phyloP scores from a whole-genome alignment of 768 basidiomycete species.

The Chalciporus chontae region DNA sequence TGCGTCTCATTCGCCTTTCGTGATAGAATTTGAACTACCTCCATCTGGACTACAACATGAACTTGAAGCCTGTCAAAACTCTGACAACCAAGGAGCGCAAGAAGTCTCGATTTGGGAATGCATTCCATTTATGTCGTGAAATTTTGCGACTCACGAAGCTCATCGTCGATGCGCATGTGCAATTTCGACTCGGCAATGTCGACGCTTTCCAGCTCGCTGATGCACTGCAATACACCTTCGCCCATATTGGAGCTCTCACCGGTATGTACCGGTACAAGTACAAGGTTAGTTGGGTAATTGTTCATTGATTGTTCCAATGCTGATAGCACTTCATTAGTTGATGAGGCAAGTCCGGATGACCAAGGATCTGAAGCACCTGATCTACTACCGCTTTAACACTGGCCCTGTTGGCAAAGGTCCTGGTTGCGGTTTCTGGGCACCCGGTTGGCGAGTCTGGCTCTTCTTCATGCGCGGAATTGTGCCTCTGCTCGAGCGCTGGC shows the following conservation, averaged over 20 bases:
- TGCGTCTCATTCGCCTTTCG: background rate
- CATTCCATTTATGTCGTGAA: slow-evolving; percentile 97
- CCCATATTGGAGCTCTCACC: slow-evolving; percentile 94
- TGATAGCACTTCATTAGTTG: slow-evolving; percentile 44
- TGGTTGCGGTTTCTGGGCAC: slow-evolving; percentile 99
- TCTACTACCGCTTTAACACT: slow-evolving; percentile 99
- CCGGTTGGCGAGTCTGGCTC: slow-evolving; percentile 99
- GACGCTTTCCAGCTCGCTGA: slow-evolving; percentile 99
- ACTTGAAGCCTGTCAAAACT: slow-evolving; percentile 96
- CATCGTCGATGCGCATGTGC: slow-evolving; percentile 97
- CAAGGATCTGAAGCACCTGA: slow-evolving; percentile 97
- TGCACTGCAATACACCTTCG: slow-evolving; percentile 96
- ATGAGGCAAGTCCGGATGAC: slow-evolving; percentile 99
- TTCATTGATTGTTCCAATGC: slow-evolving; percentile 2
- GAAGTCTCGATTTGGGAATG: slow-evolving; percentile 99
- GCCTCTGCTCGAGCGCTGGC: slow-evolving; percentile 94
- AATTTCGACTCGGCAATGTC: slow-evolving; percentile 96
- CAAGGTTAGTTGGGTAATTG: slow-evolving; percentile 54
- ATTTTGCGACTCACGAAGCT: slow-evolving; percentile 97
- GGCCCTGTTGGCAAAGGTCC: slow-evolving; percentile 99
- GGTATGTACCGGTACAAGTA: slow-evolving; percentile 99
- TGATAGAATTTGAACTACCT: slow-evolving; percentile 84
- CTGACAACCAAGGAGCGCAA: slow-evolving; percentile 99
- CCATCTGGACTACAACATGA: slow-evolving; percentile 98
- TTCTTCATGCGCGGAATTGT: slow-evolving; percentile 99